These are phyloP conservation scores for Plenodomus tracheiphilus DNA, from an alignment of 2,329 filamentous ascomycete species.

Conservation along the genomic window DNA sequence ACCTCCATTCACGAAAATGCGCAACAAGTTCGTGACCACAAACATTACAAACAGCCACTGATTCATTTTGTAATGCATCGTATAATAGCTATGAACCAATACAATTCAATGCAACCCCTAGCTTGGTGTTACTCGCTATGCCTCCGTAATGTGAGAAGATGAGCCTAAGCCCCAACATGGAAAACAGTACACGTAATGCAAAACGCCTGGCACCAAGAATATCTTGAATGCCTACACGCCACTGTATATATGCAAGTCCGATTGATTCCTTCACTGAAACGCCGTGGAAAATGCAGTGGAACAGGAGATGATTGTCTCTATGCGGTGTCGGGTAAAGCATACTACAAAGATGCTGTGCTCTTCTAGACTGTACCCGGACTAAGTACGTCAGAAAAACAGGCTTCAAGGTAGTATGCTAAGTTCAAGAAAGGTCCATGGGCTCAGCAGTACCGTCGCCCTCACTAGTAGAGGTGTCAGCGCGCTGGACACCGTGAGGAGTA, in stretches of 20 bases:
- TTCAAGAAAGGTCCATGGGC: slow-evolving; percentile 14
- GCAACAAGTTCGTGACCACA: neutral
- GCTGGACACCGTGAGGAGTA: slow-evolving; percentile 2
- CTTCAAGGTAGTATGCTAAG: slow-evolving; percentile 1
- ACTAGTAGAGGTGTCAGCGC: slow-evolving; percentile 8
- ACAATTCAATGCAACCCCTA: too few relatives aligned
- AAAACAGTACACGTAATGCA: too few relatives aligned
- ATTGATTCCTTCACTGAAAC: neutral
- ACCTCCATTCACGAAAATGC: neutral
- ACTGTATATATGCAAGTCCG: slow-evolving; percentile 14
- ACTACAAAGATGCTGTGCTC: neutral
- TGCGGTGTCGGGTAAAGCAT: too few relatives aligned
- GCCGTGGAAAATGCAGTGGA: neutral
- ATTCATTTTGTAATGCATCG: too few relatives aligned
- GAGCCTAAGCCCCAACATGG: too few relatives aligned
- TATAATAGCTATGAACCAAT: too few relatives aligned
- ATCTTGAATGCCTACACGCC: neutral
- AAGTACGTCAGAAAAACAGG: neutral
- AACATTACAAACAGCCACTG: too few relatives aligned
- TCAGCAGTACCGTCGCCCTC: slow-evolving; percentile 2
- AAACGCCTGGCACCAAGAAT: too few relatives aligned
- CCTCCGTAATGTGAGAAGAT: too few relatives aligned
- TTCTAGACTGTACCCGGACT: neutral
- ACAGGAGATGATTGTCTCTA: too few relatives aligned
- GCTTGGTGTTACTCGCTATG: too few relatives aligned